A percentile compares a stretch with the other conserved stretches of the same genome.
Evolutionary conservation across 2,329 filamentous ascomycete species (phyloP).

Genomic region (Paecilomyces sp.): DNA sequence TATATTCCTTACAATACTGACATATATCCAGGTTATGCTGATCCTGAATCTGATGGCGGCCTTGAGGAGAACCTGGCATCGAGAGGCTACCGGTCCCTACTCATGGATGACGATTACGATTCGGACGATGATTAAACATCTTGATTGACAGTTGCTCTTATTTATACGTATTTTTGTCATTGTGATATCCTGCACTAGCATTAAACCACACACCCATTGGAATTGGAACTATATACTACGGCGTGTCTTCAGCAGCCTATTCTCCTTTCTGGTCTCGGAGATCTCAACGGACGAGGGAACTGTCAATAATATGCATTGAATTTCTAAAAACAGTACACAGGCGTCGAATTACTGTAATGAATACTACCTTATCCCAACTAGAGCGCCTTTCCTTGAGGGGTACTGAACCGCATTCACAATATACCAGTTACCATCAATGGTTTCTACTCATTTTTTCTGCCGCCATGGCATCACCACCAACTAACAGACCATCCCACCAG

Average conservation of each 20-base stretch:
- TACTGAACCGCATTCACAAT: too few species aligned
- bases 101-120: slow-evolving; percentile 69
- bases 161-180: background rate
- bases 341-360: too few species aligned
- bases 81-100: slow-evolving; percentile 67
- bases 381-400: background rate
- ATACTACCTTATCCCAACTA: background rate
- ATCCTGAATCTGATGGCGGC: slow-evolving; percentile 79
- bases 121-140: slow-evolving; percentile 54
- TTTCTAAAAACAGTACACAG: background rate
- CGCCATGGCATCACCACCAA: background rate
- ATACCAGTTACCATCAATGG: too few species aligned
- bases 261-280: background rate
- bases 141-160: background rate
- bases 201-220: background rate
- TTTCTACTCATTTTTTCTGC: background rate
- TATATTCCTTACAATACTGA: slow-evolving; percentile 7
- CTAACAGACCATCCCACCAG: background rate
- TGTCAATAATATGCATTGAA: background rate
- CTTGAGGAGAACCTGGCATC: slow-evolving; percentile 82
- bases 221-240: background rate
- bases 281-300: background rate
- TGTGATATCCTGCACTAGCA: background rate
- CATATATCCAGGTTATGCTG: slow-evolving; percentile 59
- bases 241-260: background rate